Evolutionary conservation across 2,329 filamentous ascomycete species (phyloP).

Genomic region (Chrysoporthe austroafricana): DNA sequence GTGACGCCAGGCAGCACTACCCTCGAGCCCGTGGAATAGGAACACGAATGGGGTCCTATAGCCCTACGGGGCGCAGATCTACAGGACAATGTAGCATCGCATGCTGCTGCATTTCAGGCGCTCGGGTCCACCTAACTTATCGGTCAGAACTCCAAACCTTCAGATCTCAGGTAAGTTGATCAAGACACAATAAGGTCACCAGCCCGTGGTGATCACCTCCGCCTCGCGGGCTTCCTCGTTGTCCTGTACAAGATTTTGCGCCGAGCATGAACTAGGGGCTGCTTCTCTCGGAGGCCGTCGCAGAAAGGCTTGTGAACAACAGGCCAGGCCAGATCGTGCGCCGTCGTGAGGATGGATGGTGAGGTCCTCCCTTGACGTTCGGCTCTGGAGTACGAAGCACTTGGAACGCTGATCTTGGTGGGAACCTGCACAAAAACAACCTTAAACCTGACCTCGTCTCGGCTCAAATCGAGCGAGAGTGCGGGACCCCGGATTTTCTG

Average conservation of each 20-base stretch:
- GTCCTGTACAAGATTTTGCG: not conserved
- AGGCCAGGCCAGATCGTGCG: not conserved
- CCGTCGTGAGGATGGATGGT: not conserved
- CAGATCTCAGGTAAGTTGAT: not conserved
- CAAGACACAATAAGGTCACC: too few relatives aligned
- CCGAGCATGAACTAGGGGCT: not conserved
- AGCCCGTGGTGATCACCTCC: not conserved
- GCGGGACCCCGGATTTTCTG: constrained; percentile 14
- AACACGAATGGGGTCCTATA: not conserved
- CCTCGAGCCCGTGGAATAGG: not conserved
- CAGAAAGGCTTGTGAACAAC: not conserved
- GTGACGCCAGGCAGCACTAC: not conserved
- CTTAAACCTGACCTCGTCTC: constrained; percentile 8
- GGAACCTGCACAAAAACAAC: constrained; percentile 4
- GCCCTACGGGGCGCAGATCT: constrained; percentile 10
- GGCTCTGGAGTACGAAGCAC: not conserved
- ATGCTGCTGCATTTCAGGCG: constrained; percentile 5
- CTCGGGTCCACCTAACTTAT: constrained; percentile 1
- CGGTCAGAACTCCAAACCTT: not conserved
- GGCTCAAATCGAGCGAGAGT: constrained; percentile 17
- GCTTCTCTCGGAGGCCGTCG: not conserved
- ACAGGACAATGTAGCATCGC: constrained; percentile 11
- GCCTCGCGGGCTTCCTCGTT: not conserved
- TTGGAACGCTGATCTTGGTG: not conserved
- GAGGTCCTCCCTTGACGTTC: not conserved